Evolutionary conservation across 1,139 yeast genomes (phyloP), one percentile per base, ranked within the genome.

Genomic region (Saccharomyces hybrid): DNA sequence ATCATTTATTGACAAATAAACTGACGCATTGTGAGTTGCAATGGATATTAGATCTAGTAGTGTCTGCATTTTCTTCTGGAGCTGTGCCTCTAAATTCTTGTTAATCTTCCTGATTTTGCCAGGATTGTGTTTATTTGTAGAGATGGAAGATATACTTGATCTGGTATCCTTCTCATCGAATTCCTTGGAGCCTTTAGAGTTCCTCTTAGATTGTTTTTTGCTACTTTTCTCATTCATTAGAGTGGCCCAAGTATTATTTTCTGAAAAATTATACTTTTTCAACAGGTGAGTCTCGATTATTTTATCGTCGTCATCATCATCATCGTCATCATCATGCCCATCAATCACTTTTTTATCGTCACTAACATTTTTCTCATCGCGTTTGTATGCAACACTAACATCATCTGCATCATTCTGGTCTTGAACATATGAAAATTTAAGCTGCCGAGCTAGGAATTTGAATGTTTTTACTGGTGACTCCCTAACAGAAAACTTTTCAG

Each of bases 191-290:
- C 34, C 7, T 5, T 49, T 44, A 14, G 42, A 50, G 34, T 42
- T 52, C 27, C 34, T 51, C 49, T 49, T 44, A 24, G 46, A 31
- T 19, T 44, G 24, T 24, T 48, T 53, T 27, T 50, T 51, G n/a
- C 60, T 61, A 11, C 53, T 51, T 38, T 60, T 64, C 47, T 59
- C 62, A 44, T 61, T 64, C 2, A 69, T 60, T 32, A 68, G 58
- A 32, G 66, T 65, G 2, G 70, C 57, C 72, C 72, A 68, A 9
- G 71, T 68, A 24, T 69, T 64, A 50, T 65, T 62, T 52, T 66
- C 69, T 5, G 69, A 58, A 6, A 68, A 52, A 4, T 71, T 71
- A 54, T 66, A 63, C 29, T 62, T 65, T 48, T 66, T 61, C 66
- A 67, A 64, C 6, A 67, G 55, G 4, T 38, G 44, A 8, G 24